Base-by-base conservation (phyloP, 192 early-diverging fungal genomes). In the Powellomyces hirtus region DNA sequence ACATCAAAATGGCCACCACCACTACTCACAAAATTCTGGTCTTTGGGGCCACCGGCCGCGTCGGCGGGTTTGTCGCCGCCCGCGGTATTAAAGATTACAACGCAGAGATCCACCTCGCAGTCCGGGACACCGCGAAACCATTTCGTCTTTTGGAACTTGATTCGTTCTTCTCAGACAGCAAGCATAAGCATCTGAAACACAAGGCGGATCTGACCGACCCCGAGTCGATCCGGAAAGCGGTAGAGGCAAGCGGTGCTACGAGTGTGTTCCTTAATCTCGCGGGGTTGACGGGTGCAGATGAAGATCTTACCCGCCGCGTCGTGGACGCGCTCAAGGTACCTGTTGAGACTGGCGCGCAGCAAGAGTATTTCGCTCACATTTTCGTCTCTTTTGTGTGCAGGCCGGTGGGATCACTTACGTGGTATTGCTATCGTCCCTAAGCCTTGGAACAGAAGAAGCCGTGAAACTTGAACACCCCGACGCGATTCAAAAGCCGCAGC, bases 131-230 rank as follows among this genome's bases (percentile, higher is more conserved):
- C 42, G 18, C 40, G 44, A 64, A 64, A 45, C 46, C 62, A 3
- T 16, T 51, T 14, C 55, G 26, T 3, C 22, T 10, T 14, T 5
- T 33, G 5, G 27, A 18, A 2, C 27, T 51, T 11, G 44, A 46
- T 4, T 56, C 53, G 18, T 14, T 16, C 3, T 56, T 56, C 33
- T 16, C 53, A 13, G 18, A 42, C 46, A 56, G 29, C 31, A 56
- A 29, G 20, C 5, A 5, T 16, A 31, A 64, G 8, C 26, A n/a
- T 38, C 29, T 26, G 27, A 36, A 42, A n/a, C 30, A 35, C 44
- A 46, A 64, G 62, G 62, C 62, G 4, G 62, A 64, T 31, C 46
- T 64, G 4, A 24, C 49, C 4, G 62, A 64, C 46, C 44, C 62
- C 4, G 62, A 40, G 2, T 64, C 62, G 5, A 27, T 52, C 33